Base-by-base conservation (phyloP, 495 filamentous ascomycete species). In the Aspergillus olivimuriae region DNA sequence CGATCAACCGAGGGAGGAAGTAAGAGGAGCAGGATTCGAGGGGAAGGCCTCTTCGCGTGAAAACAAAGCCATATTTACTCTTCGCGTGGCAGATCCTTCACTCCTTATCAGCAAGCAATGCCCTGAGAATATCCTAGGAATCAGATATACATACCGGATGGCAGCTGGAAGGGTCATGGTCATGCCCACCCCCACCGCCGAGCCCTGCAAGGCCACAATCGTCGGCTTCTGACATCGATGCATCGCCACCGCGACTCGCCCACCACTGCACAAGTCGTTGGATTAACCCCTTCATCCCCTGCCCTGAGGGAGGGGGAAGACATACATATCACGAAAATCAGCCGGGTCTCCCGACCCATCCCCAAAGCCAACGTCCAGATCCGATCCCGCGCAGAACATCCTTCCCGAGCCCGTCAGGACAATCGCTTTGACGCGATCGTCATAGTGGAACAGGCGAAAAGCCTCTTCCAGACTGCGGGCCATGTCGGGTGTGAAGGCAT, bases 101-200 rank as follows among this genome's bases (percentile, higher is more conserved):
- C n/a, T n/a, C n/a, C n/a, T n/a, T n/a, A n/a, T n/a, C n/a, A n/a
- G n/a, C n/a, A n/a, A n/a, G n/a, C n/a, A n/a, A n/a, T n/a, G n/a
- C n/a, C n/a, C n/a, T n/a, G n/a, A n/a, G n/a, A n/a, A n/a, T n/a
- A n/a, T n/a, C n/a, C n/a, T n/a, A n/a, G n/a, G n/a, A n/a, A n/a
- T n/a, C n/a, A n/a, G n/a, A n/a, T n/a, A n/a, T n/a, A n/a, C n/a
- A n/a, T 48, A 48, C 52, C 78, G 61, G 37, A 82, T 72, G 32
- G 62, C 69, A 50, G 73, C 72, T 15, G 80, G 77, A 10, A 83
- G 63, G 8, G 75, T 78, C 75, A 80, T 77, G 20, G 79, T 82
- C 47, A 82, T 80, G 9, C 80, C 79, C 12, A 82, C 66, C 8
- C 78, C 80, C 1, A 80, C 79, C 12, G 80, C 79, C 40, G 70